Conservation (phyloP, 2,329 filamentous ascomycete genomes). For the Hortaea werneckii region DNA sequence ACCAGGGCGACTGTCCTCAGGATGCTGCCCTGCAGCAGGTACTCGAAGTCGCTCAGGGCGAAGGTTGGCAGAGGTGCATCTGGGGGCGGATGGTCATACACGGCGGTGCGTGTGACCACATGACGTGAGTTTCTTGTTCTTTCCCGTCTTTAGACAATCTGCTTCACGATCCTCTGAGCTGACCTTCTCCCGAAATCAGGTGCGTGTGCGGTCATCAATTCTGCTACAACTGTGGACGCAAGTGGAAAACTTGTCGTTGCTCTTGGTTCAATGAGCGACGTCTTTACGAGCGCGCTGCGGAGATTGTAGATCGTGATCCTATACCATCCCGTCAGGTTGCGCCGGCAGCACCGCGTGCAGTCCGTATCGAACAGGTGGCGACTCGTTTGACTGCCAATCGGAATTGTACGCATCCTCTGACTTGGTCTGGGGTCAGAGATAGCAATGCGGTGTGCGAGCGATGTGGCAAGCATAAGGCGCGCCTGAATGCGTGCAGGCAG, state of each 20-base stretch:
- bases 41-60: neutral
- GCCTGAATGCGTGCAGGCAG: neutral
- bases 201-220: slow-evolving; percentile 13
- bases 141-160: neutral
- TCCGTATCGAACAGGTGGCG: neutral
- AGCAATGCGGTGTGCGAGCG: neutral
- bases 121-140: slow-evolving; percentile 4
- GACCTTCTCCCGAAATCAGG: slow-evolving; percentile 1
- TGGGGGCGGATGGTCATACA: slow-evolving; percentile 3
- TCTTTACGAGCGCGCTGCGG: slow-evolving; percentile 5
- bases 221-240: slow-evolving; percentile 14
- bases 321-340: neutral
- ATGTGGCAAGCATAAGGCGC: neutral
- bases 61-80: slow-evolving; percentile 1
- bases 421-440: neutral
- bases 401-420: neutral
- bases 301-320: neutral
- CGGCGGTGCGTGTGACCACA: slow-evolving; percentile 4
- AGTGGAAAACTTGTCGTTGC: slow-evolving; percentile 13
- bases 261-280: slow-evolving; percentile 6
- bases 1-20: slow-evolving; percentile 5
- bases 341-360: neutral
- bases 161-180: neutral
- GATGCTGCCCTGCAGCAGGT: slow-evolving; percentile 4
- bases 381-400: neutral